A percentile compares a stretch with the other conserved stretches of the same genome.
phyloP scores from a whole-genome alignment of 352 stramenopile species.

The Phytophthora boehmeriae region DNA sequence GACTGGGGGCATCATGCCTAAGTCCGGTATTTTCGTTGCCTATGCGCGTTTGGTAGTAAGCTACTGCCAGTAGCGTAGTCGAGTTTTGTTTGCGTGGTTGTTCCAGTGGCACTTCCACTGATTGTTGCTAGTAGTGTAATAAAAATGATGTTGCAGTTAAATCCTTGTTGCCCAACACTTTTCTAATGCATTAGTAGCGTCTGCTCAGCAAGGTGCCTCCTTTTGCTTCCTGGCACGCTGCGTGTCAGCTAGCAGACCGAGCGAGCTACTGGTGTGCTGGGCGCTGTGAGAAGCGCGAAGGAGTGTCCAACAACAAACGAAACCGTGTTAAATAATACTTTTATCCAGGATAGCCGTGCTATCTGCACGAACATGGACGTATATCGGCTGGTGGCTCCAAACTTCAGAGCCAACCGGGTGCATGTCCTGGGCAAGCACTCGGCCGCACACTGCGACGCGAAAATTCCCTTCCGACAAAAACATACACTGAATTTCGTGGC shows the following conservation, averaged over 20 bases:
- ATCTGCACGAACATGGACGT: constrained; percentile 37
- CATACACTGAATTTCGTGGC: constrained; percentile 53
- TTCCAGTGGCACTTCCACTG: background rate
- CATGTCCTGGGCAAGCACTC: constrained; percentile 19
- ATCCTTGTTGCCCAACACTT: background rate
- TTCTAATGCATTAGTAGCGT: background rate
- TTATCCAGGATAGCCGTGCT: constrained; percentile 5
- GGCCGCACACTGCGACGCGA: constrained; percentile 43
- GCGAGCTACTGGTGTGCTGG: no score
- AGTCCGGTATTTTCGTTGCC: no score
- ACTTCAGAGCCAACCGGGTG: constrained; percentile 29
- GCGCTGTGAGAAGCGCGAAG: background rate
- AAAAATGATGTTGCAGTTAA: background rate
- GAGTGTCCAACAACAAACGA: background rate
- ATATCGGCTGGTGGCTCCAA: constrained; percentile 55
- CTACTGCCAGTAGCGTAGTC: no score
- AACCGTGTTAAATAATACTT: constrained; percentile 36
- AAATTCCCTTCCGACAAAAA: constrained; percentile 74
- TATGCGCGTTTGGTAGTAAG: no score
- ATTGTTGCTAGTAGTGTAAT: background rate
- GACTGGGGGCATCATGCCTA: no score
- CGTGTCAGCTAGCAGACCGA: no score
- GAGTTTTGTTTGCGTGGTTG: background rate
- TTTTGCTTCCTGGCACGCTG: no score
- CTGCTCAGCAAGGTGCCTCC: no score